A percentile compares a stretch with the other conserved stretches of the same genome.
phyloP scores from a whole-genome alignment of 2,329 filamentous ascomycete genomes.

The Paraphaeosphaeria sporulosa region DNA sequence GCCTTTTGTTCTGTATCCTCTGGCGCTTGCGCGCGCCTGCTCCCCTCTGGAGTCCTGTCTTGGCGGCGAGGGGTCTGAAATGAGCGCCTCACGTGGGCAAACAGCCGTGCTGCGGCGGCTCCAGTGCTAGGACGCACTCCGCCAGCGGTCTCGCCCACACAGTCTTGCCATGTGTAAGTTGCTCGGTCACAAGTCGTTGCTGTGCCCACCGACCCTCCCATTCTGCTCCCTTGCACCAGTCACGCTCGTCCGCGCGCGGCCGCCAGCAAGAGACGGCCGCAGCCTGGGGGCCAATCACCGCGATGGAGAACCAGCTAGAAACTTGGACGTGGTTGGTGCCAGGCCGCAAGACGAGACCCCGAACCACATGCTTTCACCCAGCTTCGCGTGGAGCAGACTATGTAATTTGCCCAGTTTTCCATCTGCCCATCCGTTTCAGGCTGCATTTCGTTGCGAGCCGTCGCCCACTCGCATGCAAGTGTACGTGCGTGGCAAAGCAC shows the following conservation, averaged over 20 bases:
- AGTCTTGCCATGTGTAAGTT: conserved; percentile 13
- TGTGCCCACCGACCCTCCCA: conserved; percentile 10
- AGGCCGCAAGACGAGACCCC: conserved; percentile 1
- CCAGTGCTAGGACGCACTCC: background rate
- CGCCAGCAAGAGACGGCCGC: conserved; percentile 24
- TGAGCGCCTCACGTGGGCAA: conserved; percentile 15
- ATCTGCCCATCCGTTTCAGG: conserved; percentile 17
- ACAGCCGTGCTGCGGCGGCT: conserved; percentile 1
- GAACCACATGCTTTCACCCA: conserved; percentile 33
- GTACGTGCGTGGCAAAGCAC: conserved; percentile 17
- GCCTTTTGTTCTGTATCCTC: background rate
- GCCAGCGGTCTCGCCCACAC: conserved; percentile 1
- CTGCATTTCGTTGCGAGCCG: conserved; percentile 14
- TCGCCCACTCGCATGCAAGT: conserved; percentile 2
- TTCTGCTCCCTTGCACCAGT: conserved; percentile 34
- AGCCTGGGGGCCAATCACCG: conserved; percentile 37
- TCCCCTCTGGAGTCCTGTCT: conserved; percentile 8
- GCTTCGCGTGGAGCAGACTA: conserved; percentile 12
- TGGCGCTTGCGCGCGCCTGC: background rate
- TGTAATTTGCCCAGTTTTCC: conserved; percentile 16
- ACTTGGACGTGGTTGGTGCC: conserved; percentile 24
- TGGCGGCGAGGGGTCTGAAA: conserved; percentile 13
- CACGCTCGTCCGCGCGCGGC: conserved; percentile 32
- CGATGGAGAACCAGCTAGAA: conserved; percentile 43
- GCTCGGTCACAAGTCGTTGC: conserved; percentile 12